phyloP scores from a whole-genome alignment of 768 basidiomycete species.

The Boletus subcaerulescens region DNA sequence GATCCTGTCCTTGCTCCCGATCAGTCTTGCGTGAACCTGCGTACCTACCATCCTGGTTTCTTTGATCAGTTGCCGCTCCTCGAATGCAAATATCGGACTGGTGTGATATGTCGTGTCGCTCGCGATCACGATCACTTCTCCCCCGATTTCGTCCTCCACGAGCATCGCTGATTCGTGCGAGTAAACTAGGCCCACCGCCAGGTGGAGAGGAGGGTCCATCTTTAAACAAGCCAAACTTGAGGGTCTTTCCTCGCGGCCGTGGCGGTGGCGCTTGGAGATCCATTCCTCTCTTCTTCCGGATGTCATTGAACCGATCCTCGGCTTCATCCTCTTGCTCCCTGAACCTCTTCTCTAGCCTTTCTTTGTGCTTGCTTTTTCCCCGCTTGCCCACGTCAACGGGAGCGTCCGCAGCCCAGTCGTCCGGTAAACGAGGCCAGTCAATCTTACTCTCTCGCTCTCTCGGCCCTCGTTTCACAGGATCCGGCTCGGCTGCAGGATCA shows the following conservation, averaged over 20 bases:
- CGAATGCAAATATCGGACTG: conserved; percentile 26
- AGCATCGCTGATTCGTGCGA: conserved; percentile 33
- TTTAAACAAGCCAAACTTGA: conserved; percentile 37
- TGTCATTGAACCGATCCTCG: conserved; percentile 61
- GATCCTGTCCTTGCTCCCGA: conserved; percentile 15
- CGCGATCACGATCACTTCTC: conserved; percentile 3
- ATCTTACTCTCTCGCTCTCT: conserved; percentile 35
- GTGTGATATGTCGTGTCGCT: conserved; percentile 3
- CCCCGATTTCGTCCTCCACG: conserved; percentile 4
- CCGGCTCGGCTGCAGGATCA: conserved; percentile 37
- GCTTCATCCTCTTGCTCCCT: conserved; percentile 56
- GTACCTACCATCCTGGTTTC: conserved; percentile 13
- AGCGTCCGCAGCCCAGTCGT: conserved; percentile 45
- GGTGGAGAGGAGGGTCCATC: conserved; percentile 20
- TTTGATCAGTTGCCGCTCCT: conserved; percentile 26
- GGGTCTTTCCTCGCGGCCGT: conserved; percentile 28
- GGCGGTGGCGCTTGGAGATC: conserved; percentile 10
- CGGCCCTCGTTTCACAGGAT: conserved; percentile 33
- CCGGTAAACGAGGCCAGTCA: conserved; percentile 32
- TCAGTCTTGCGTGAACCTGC: conserved; percentile 9
- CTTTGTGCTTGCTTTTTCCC: conserved; percentile 58
- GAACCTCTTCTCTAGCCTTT: conserved; percentile 51
- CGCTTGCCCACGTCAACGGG: conserved; percentile 65
- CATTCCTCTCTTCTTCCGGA: conserved; percentile 28
- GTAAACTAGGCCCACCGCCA: conserved; percentile 27